Evolutionary conservation across 768 basidiomycete genomes (phyloP), one percentile per base, ranked within the genome.

Genomic region (Tylopilus vinaceipallidus): DNA sequence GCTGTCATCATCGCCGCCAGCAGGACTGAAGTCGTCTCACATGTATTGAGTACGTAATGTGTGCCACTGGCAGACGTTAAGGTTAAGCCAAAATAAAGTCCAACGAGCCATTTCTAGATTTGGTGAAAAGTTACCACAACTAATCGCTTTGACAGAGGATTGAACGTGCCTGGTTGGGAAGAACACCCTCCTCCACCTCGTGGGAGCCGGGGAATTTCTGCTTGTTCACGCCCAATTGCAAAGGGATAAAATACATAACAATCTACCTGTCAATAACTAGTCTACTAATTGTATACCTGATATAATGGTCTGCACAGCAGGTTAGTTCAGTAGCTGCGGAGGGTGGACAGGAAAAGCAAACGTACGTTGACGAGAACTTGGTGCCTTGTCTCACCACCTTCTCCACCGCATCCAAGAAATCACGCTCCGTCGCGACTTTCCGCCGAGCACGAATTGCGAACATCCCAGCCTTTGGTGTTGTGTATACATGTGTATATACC

Each of bases 331-430:
- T 17, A 16, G 2, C 26, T 30, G 29, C 34, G 7, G 13, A 1
- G 16, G 17, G 13, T 36, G 12, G 32, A 19, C 19, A 44, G 17
- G 49, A n/a, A 36, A 40, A 38, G 33, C n/a, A 10, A 46, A 56
- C 90, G 52, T 77, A 92, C 83, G 97, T 98, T 80, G 85, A 88
- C 3, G 94, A 97, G 74, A 98, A 99, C 73, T 98, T 98, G 61
- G 90, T 93, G 23, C 95, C 95, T 72, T 98, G 94, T 61, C 92
- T 80, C 34, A 98, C 93, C 50, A 99, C 97, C 73, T 98, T 98
- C 76, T 99, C 97, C 3, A 99, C 95, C 11, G 94, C 89, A 56
- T 97, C 94, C 66, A 99, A 73, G 74, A 98, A 99, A 71, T 99
- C 97, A 47, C 92, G 86, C 66, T 99, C 97, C 6, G 93, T 93